Evolutionary conservation across 2,329 filamentous ascomycete genomes (phyloP), one percentile per base, ranked within the genome.

Genomic region (Beauveria bassiana): DNA sequence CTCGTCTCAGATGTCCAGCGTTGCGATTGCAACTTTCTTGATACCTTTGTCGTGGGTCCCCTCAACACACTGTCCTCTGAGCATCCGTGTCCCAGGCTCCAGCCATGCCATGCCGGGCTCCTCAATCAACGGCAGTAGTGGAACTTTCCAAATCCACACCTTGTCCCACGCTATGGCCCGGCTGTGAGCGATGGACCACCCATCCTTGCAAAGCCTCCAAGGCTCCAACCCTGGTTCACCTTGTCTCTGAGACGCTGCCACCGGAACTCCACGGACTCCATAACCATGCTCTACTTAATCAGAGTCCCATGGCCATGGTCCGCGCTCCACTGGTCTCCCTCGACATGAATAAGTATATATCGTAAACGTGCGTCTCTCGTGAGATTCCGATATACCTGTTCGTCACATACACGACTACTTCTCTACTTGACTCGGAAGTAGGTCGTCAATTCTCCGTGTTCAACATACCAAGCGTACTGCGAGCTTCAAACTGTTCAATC

Each of bases 1-100:
- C 43, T 43, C 43, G 59, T 61, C 59, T 61, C 59, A 61, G 59
- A 61, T 61, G 51, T 16, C 31, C 10, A 61, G 51, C 43, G 42
- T 61, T 31, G 49, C 49, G 43, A 61, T 61, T 47, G 45, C 28
- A 12, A 9, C 51, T 61, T 61, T 61, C 28, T 61, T 61, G 51
- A 49, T 61, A 55, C 59, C 40, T 10, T 18, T 18, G 28, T 40
- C 42, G 58, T 50, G 50, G 59, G 45, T 26, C 59, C 59, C 20
- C 28, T 22, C 22, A 5, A 54, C 59, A 61, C 59, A 54, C 58
- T 60, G 50, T 58, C 47, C 58, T 50, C 58, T 61, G 46, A 31
- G 28, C 59, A 61, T 61, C 51, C 51, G 59, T 61, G 40, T 43
- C 57, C 57, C 57, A 59, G 31, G 40, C 28, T 47, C 57, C 57